A percentile compares a stretch with the other conserved stretches of the same genome.
Evolutionary conservation across 73 alveolate genomes (phyloP).

Genomic region (Diophrys sp.): DNA sequence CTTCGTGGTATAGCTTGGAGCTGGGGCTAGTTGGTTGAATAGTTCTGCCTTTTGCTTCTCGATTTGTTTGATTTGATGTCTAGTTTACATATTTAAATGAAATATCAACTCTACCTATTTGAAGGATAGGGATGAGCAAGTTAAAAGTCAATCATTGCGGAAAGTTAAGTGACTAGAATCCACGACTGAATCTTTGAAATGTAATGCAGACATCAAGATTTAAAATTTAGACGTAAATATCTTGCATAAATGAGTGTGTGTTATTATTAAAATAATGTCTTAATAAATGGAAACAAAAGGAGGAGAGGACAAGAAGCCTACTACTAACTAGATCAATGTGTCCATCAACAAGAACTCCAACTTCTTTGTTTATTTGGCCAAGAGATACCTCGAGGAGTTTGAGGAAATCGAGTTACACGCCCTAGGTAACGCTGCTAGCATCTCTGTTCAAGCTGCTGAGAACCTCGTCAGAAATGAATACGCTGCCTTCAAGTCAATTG

Average conservation of each 20-base stretch:
- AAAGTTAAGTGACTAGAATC: too few relatives aligned
- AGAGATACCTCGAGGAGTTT: conserved; percentile 50
- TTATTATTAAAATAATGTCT: neutral
- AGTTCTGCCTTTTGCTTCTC: too few relatives aligned
- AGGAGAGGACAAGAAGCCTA: neutral
- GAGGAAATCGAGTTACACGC: conserved; percentile 55
- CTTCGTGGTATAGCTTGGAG: too few relatives aligned
- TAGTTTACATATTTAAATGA: too few relatives aligned
- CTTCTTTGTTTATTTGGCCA: conserved; percentile 58
- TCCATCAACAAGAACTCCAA: conserved; percentile 50
- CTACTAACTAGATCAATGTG: conserved; percentile 39
- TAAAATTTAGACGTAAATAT: too few relatives aligned
- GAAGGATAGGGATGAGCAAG: too few relatives aligned
- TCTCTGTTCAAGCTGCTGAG: conserved; percentile 52
- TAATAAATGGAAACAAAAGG: neutral
- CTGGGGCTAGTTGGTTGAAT: too few relatives aligned
- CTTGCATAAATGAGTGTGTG: neutral
- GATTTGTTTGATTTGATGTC: too few relatives aligned
- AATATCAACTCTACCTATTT: too few relatives aligned
- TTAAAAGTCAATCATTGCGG: too few relatives aligned
- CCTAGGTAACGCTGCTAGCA: conserved; percentile 59
- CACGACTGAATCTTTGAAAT: too few relatives aligned
- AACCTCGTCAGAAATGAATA: conserved; percentile 60
- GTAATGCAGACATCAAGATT: too few relatives aligned
- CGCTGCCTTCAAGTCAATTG: conserved; percentile 34